Percentiles rank a stretch among this genome's conserved stretches.
Evolutionary conservation across 139 green algal species (phyloP).

Genomic region (Chlamydomonas urium): DNA sequence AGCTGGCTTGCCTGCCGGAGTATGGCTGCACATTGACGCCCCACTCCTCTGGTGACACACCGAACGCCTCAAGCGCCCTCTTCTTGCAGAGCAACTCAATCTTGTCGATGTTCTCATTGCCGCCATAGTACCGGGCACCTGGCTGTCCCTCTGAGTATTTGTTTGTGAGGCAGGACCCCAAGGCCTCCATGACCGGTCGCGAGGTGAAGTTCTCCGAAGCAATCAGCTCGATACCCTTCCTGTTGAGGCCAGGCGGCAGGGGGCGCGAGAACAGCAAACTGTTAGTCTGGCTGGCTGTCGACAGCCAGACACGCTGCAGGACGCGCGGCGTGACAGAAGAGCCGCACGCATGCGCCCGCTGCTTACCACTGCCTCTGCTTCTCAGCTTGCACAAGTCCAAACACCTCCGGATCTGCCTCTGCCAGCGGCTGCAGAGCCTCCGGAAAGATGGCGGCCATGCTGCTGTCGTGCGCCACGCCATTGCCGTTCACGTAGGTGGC

Average conservation of each 20-base stretch:
- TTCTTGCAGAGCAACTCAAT: conserved; percentile 73
- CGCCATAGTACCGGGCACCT: conserved; percentile 93
- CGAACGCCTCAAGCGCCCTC: conserved; percentile 84
- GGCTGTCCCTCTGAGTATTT: conserved; percentile 97
- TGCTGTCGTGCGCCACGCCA: too few species aligned
- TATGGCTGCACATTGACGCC: conserved; percentile 96
- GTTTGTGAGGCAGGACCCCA: conserved; percentile 96
- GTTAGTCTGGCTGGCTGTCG: background rate
- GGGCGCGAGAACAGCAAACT: background rate
- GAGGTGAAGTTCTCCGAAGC: conserved; percentile 97
- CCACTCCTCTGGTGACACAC: conserved; percentile 81
- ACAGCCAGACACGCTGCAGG: background rate
- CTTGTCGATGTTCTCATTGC: conserved; percentile 92
- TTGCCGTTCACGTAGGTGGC: too few species aligned
- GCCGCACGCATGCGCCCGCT: background rate
- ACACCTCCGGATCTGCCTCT: conserved; percentile 87
- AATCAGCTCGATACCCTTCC: conserved; percentile 96
- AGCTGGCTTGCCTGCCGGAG: conserved; percentile 82
- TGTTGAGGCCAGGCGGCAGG: conserved; percentile 35
- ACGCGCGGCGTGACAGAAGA: background rate
- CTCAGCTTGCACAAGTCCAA: conserved; percentile 87
- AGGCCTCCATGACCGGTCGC: conserved; percentile 85
- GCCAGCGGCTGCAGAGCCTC: conserved; percentile 65
- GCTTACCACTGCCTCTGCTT: conserved; percentile 85
- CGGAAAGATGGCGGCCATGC: conserved; percentile 69